Evolutionary conservation across 139 green algal genomes (phyloP), one percentile per base, ranked within the genome.

Genomic region (Deuterostichococcus epilithicus): DNA sequence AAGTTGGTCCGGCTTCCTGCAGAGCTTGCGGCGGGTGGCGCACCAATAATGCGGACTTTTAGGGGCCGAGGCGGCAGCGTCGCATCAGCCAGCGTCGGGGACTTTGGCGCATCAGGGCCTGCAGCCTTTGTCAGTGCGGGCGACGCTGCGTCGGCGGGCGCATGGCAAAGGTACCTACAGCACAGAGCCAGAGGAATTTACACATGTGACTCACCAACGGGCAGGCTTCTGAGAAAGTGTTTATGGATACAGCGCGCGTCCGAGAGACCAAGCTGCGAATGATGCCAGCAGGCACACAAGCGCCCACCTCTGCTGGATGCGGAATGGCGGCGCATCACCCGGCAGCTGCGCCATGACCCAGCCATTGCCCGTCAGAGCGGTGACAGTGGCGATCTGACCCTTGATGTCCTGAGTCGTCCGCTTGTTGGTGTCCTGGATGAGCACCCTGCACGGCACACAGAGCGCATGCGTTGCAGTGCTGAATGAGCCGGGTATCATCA

Each of bases 271-370:
- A n/a, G n/a, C n/a, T n/a, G n/a, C n/a, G n/a, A n/a, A n/a, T n/a
- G n/a, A n/a, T n/a, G n/a, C n/a, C n/a, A n/a, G n/a, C 10, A 52
- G 13, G 42, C 13, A 13, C 42, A 52, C 5, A 63, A n/a, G 18
- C 3, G 52, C 52, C 28, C 28, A 20, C 52, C 52, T 63, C 67
- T 80, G 76, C 76, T 80, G 76, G 22, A 80, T 66, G 39, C 71
- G 67, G 39, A 75, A 33, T 30, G 59, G 72, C 25, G 68, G 20
- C 33, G 5, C 42, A 1, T 32, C 44, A 5, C 32, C 67, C 6
- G 5, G 23, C 30, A 73, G 60, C 25, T 67, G 71, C 36, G 74
- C 59, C 13, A 75, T 69, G 33, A 80, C 76, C 76, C 76, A 80
- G 34, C 76, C 76, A 71, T 80, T 80, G 33, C 68, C 63, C 23